A percentile compares a stretch with the other conserved stretches of the same genome.
These are phyloP conservation scores for Aspergillus jensenii DNA, from an alignment of 2,329 filamentous ascomycete species.

Conservation along the genomic window DNA sequence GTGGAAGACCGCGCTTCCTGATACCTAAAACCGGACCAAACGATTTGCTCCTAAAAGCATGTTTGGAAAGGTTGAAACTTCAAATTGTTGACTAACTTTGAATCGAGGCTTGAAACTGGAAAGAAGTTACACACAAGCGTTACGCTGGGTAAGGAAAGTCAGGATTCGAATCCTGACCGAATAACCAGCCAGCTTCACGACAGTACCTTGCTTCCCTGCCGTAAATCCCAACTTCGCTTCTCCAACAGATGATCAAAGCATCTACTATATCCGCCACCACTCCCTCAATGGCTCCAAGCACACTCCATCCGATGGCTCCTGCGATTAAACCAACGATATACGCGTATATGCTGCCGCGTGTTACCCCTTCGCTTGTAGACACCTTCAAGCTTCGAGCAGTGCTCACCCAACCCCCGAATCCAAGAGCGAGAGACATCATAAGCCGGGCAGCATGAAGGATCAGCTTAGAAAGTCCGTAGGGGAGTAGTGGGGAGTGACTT, in stretches of 20 bases:
- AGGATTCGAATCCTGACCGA: conserved; percentile 59
- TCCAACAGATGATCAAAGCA: conserved; percentile 89
- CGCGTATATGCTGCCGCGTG: conserved; percentile 84
- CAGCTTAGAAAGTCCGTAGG: conserved; percentile 88
- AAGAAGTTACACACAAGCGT: conserved; percentile 6
- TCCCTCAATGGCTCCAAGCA: conserved; percentile 87
- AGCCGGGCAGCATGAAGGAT: conserved; percentile 87
- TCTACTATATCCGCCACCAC: conserved; percentile 85
- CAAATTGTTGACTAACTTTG: neutral
- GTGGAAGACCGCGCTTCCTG: neutral
- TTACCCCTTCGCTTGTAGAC: conserved; percentile 43
- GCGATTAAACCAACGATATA: conserved; percentile 92
- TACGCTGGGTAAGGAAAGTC: conserved; percentile 5
- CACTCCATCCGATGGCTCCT: conserved; percentile 90
- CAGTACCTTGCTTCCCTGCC: conserved; percentile 71
- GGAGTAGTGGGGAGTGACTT: conserved; percentile 61
- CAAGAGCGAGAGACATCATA: conserved; percentile 85
- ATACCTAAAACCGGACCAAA: neutral
- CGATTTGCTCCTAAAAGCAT: neutral
- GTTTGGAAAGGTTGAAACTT: neutral
- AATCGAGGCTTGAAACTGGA: neutral
- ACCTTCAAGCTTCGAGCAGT: conserved; percentile 78
- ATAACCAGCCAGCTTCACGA: conserved; percentile 84
- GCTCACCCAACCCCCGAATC: conserved; percentile 95
- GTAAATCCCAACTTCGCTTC: conserved; percentile 75